A percentile compares a stretch with the other conserved stretches of the same genome.
phyloP scores from a whole-genome alignment of 352 stramenopile species.

The Phytophthora ohioensis region DNA sequence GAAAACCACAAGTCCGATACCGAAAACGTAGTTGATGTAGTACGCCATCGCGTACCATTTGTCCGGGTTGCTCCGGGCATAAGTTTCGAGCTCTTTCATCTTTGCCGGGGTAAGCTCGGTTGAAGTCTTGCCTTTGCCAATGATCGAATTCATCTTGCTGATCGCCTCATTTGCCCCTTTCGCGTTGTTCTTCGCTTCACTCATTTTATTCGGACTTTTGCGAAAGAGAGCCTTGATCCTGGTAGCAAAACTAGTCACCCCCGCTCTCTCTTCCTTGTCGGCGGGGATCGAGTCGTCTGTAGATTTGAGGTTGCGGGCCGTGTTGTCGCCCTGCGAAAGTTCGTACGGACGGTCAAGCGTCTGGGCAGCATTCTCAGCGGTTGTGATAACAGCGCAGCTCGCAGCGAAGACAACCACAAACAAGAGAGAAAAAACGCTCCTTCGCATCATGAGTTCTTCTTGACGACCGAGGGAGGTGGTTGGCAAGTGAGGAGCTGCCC shows the following conservation, averaged over 20 bases:
- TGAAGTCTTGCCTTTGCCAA: conserved; percentile 9
- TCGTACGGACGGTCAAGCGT: neutral
- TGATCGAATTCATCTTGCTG: conserved; percentile 15
- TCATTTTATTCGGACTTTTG: conserved; percentile 2
- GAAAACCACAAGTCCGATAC: conserved; percentile 4
- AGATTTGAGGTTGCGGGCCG: conserved; percentile 12
- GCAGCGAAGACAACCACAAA: conserved; percentile 6
- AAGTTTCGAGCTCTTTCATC: conserved; percentile 13
- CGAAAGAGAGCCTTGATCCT: conserved; percentile 15
- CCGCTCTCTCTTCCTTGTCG: conserved; percentile 9
- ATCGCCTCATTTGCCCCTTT: conserved; percentile 16
- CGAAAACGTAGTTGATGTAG: conserved; percentile 10
- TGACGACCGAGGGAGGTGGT: neutral
- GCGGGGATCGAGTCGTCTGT: neutral
- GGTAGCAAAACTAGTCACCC: neutral
- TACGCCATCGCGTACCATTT: conserved; percentile 29
- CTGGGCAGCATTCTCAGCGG: conserved; percentile 10
- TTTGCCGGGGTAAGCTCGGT: conserved; percentile 20
- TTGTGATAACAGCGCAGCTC: neutral
- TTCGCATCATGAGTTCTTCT: conserved; percentile 9
- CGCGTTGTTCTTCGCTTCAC: conserved; percentile 11
- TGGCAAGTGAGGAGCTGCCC: too few species aligned
- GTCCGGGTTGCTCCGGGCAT: conserved; percentile 15
- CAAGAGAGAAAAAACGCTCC: conserved; percentile 3
- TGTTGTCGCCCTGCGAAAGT: neutral